phyloP scores from a whole-genome alignment of 2,329 filamentous ascomycete genomes.

The Aspergillus pseudoglaucus region DNA sequence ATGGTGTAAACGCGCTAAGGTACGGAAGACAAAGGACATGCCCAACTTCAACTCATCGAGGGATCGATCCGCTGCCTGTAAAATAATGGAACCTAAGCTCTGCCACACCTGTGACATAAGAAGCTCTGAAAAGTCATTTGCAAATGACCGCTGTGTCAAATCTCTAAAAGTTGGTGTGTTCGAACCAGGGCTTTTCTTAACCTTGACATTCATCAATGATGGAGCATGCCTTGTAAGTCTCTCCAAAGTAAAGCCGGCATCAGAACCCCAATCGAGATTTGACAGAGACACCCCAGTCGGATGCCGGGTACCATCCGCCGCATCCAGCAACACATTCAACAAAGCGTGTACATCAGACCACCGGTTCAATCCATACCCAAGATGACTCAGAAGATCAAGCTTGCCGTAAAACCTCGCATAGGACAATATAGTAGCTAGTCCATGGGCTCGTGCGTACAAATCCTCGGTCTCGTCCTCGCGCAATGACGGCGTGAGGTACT shows the following conservation, averaged over 20 bases:
- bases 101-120: constrained; percentile 35
- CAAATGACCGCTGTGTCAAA: constrained; percentile 20
- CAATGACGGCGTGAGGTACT: constrained; percentile 24
- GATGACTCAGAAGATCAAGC: constrained; percentile 33
- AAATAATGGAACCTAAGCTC: constrained; percentile 34
- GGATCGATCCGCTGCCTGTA: constrained; percentile 34
- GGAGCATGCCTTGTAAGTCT: constrained; percentile 1
- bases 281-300: constrained; percentile 17
- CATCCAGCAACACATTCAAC: constrained; percentile 34
- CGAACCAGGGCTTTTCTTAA: neutral
- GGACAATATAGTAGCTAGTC: constrained; percentile 26
- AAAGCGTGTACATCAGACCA: constrained; percentile 37
- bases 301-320: constrained; percentile 21
- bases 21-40: constrained; percentile 41
- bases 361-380: constrained; percentile 34
- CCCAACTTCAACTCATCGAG: constrained; percentile 28
- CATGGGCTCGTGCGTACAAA: constrained; percentile 19
- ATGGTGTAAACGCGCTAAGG: constrained; percentile 42
- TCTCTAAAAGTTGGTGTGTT: constrained; percentile 10
- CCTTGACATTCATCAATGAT: neutral
- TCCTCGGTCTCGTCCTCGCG: constrained; percentile 9
- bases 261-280: constrained; percentile 22
- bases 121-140: constrained; percentile 14
- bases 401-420: constrained; percentile 20
- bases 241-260: constrained; percentile 21